phyloP scores from a whole-genome alignment of 441 rosid species.

The Euphorbia celastroides region DNA sequence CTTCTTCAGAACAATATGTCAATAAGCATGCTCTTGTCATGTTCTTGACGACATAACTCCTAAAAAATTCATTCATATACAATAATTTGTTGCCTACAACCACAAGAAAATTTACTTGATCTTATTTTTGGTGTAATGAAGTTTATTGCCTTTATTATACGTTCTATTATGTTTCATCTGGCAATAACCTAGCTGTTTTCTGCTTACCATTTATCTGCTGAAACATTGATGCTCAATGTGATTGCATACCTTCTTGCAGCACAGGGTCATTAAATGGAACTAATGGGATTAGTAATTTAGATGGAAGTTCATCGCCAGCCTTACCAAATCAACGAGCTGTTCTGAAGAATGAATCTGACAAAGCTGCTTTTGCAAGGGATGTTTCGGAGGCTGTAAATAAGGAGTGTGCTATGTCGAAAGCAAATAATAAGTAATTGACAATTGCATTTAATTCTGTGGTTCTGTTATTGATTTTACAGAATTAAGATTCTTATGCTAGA shows the following conservation, averaged over 20 bases:
- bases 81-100: neutral
- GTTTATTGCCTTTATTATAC: neutral
- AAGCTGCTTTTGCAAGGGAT: slow-evolving; percentile 40
- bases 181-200: neutral
- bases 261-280: slow-evolving; percentile 32
- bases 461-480: neutral
- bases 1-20: neutral
- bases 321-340: slow-evolving; percentile 26
- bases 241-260: slow-evolving; percentile 28
- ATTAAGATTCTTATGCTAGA: slow-evolving; percentile 7
- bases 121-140: neutral
- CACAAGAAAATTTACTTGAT: neutral
- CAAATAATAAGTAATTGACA: slow-evolving; percentile 42
- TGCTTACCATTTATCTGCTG: neutral
- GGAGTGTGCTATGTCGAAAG: slow-evolving; percentile 38
- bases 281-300: slow-evolving; percentile 30
- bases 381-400: slow-evolving; percentile 30
- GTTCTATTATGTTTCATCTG: neutral
- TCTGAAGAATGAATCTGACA: slow-evolving; percentile 38
- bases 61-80: neutral
- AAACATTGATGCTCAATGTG: slow-evolving; percentile 6
- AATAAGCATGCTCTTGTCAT: neutral
- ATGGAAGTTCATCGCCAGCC: slow-evolving; percentile 26
- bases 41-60: neutral
- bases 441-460: slow-evolving; percentile 6